These are phyloP conservation scores for Globisporangium orthogonon DNA, from an alignment of 352 stramenopile species.

Conservation along the genomic window DNA sequence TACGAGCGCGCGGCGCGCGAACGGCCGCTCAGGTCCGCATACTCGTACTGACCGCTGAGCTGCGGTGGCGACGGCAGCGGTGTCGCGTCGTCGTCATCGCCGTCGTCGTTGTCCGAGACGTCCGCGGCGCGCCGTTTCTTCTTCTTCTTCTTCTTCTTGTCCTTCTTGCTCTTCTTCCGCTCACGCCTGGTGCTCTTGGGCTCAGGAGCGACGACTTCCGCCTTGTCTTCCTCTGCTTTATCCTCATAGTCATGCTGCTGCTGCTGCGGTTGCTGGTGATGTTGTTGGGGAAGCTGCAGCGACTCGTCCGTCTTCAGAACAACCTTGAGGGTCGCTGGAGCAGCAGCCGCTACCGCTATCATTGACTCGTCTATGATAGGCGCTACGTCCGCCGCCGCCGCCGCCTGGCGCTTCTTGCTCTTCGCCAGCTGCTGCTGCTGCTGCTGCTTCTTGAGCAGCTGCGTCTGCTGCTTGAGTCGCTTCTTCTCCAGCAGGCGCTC, in stretches of 20 bases:
- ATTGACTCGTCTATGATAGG: background rate
- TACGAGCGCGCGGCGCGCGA: slow-evolving; percentile 1
- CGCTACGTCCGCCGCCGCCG: background rate
- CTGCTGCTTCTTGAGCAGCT: slow-evolving; percentile 58
- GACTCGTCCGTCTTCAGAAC: slow-evolving; percentile 8
- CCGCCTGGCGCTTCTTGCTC: slow-evolving; percentile 34
- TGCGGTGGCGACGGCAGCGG: slow-evolving; percentile 35
- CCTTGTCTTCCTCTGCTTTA: background rate
- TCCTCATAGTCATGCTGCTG: background rate
- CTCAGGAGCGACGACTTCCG: background rate
- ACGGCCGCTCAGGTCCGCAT: slow-evolving; percentile 20
- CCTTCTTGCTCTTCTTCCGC: slow-evolving; percentile 40
- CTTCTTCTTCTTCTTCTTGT: slow-evolving; percentile 55
- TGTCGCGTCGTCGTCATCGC: slow-evolving; percentile 41
- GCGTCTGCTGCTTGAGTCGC: slow-evolving; percentile 34
- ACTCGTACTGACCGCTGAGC: slow-evolving; percentile 34
- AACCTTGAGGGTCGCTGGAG: slow-evolving; percentile 5
- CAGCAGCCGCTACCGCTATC: background rate
- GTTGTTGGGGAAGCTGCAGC: too few relatives aligned
- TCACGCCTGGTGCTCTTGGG: slow-evolving; percentile 8
- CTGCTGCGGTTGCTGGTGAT: background rate
- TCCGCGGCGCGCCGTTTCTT: slow-evolving; percentile 27
- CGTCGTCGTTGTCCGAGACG: slow-evolving; percentile 37
- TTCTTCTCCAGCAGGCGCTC: slow-evolving; percentile 33
- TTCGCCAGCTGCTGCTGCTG: slow-evolving; percentile 35